Evolutionary conservation across 352 stramenopile species (phyloP).

Genomic region (Phytophthora vignae): DNA sequence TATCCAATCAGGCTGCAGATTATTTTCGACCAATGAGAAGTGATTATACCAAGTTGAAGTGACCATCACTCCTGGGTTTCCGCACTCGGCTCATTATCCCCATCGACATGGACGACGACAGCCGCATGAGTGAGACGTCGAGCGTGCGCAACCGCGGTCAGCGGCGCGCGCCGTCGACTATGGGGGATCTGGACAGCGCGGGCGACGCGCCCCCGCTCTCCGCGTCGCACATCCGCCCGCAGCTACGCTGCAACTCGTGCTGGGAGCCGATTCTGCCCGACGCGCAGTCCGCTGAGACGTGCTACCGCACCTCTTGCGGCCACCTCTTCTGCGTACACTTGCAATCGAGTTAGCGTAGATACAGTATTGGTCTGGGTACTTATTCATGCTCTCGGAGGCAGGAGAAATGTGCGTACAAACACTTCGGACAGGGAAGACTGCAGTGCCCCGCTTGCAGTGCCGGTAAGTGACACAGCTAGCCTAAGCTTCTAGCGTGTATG

Average conservation of each 20-base stretch:
- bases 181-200: slow-evolving; percentile 62
- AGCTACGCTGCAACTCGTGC: slow-evolving; percentile 80
- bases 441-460: slow-evolving; percentile 67
- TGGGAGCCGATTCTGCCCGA: slow-evolving; percentile 76
- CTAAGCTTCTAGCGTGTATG: not conserved
- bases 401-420: slow-evolving; percentile 90
- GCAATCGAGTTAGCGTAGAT: not conserved
- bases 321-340: slow-evolving; percentile 74
- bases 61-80: slow-evolving; percentile 50
- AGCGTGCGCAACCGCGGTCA: slow-evolving; percentile 58
- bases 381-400: slow-evolving; percentile 21
- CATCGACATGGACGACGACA: slow-evolving; percentile 61
- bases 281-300: slow-evolving; percentile 73
- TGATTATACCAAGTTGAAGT: slow-evolving; percentile 31
- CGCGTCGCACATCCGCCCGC: slow-evolving; percentile 52
- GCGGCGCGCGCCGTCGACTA: slow-evolving; percentile 29
- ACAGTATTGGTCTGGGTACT: not conserved
- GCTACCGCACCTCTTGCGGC: slow-evolving; percentile 79
- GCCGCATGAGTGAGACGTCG: slow-evolving; percentile 79
- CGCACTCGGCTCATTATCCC: slow-evolving; percentile 31
- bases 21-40: not conserved
- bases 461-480: slow-evolving; percentile 34
- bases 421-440: slow-evolving; percentile 71
- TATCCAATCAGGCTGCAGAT: not conserved
- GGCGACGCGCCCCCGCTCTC: slow-evolving; percentile 24